Percentiles rank a stretch among this genome's conserved stretches.
Evolutionary conservation across 164 flowering plant species (phyloP).

Genomic region (Kingdonia uniflora): DNA sequence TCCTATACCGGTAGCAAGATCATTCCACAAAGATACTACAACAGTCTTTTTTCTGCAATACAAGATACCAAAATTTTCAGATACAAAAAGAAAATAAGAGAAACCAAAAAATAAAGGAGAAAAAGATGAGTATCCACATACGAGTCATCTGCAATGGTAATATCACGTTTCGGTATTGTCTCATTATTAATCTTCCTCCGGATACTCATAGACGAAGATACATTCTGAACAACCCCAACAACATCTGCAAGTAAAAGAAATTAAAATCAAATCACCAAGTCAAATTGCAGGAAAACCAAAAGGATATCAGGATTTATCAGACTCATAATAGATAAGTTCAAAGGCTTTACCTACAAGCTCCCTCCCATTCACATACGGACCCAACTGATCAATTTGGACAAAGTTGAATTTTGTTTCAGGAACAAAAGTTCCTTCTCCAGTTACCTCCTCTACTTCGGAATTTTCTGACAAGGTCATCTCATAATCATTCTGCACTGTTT

Average conservation of each 20-base stretch:
- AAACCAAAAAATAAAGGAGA: background rate
- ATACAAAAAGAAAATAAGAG: background rate
- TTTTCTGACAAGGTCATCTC: conserved; percentile 89
- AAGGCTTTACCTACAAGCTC: conserved; percentile 63
- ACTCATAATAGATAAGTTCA: too few relatives aligned
- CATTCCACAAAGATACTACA: conserved; percentile 85
- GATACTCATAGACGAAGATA: conserved; percentile 69
- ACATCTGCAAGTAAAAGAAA: conserved; percentile 38
- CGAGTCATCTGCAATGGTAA: conserved; percentile 91
- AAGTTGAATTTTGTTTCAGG: conserved; percentile 74
- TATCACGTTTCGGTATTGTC: conserved; percentile 77
- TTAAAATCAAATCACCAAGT: background rate
- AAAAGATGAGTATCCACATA: conserved; percentile 19
- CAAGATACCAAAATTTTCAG: background rate
- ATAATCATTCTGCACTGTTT: conserved; percentile 88
- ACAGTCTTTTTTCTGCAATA: conserved; percentile 79
- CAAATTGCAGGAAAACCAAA: too few relatives aligned
- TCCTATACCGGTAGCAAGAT: conserved; percentile 71
- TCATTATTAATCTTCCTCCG: conserved; percentile 79
- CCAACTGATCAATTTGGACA: conserved; percentile 73
- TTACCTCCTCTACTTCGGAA: conserved; percentile 84
- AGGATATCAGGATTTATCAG: too few relatives aligned
- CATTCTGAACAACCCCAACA: conserved; percentile 82
- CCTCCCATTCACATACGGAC: conserved; percentile 63
- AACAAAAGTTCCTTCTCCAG: conserved; percentile 48